Evolutionary conservation across 495 filamentous ascomycete genomes (phyloP), one percentile per base, ranked within the genome.

Genomic region (Aspergillus biplanus): DNA sequence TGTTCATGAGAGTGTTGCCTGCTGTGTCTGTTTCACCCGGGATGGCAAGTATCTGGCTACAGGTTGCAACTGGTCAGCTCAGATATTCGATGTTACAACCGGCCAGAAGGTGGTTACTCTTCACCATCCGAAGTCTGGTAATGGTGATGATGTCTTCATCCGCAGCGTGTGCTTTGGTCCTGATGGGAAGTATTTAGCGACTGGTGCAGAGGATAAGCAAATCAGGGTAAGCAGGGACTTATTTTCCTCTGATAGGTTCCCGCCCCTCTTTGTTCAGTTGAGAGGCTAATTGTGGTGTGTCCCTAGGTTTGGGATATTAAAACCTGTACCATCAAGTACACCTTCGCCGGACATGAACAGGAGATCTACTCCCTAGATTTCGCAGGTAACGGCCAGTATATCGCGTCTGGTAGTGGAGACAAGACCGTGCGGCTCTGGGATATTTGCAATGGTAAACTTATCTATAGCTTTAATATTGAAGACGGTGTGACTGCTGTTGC

Each of bases 331-430:
- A 96, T 96, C 72, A 89, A 89, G 61, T 87, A 92, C 64, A 92
- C 90, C 5, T 95, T 96, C 75, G 75, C 83, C 33, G 92, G 92
- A 21, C 92, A 96, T 72, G 92, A 96, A 74, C 92, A 96, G 73
- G 92, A 96, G 62, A 96, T 96, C 64, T 96, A 96, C 73, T 94
- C 91, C n/a, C 82, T 96, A 8, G 92, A 96, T 67, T 96, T 95
- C 67, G 89, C 92, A 27, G 85, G 91, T 32, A 92, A 95, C 65
- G 92, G 92, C 7, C 89, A 89, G 49, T 91, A 90, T 62, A 96
- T 96, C 67, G 92, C 92, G 11, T 96, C 92, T 34, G 92, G 92
- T 33, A 92, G 89, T 75, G 92, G 92, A 56, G 92, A 96, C 71
- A 84, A 92, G 63, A 94, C 92, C n/a, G 92, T 96, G 46, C 87